Evolutionary conservation across 495 filamentous ascomycete species (phyloP), one percentile per base, ranked within the genome.

Genomic region (Pseudevernia furfuracea): DNA sequence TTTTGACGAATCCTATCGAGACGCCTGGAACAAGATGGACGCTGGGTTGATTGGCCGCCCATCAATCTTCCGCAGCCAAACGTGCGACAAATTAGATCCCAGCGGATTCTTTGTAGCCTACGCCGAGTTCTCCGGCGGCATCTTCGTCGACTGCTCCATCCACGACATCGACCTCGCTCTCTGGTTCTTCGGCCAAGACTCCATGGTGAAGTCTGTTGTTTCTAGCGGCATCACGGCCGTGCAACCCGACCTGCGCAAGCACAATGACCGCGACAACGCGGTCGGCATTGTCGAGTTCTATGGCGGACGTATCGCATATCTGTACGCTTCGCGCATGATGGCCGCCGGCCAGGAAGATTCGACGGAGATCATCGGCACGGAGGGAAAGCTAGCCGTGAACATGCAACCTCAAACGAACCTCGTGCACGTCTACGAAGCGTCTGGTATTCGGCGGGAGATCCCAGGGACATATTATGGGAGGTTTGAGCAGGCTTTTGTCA

Each of bases 281-380:
- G 79, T 87, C 7, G 84, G 84, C 1, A 72, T 87, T 37, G 80
- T 87, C 11, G 85, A 88, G 74, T 88, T 87, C 72, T 81, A 78
- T 62, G 80, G 78, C 48, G 84, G 82, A 21, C 77, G 80, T 67
- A 80, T 88, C 44, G 85, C 84, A 9, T 85, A 86, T 65, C 81
- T 85, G 64, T 87, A 84, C 71, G 75, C 73, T 25, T 77, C 73
- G 11, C 75, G 85, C 21, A 87, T 86, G 84, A 87, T 87, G 82
- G 80, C 83, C 0, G 77, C 80, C 3, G 85, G 85, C 2, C 85
- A 87, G 73, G 79, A 85, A 66, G 85, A 88, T 66, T 79, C 76
- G 63, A 85, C 85, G 0, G 85, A 88, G 74, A 78, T 88, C 59
- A 82, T 87, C 62, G 85, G 85, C 10, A 87, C 85, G 0, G 74